These are phyloP conservation scores for Boletus tomentosulus DNA, from an alignment of 768 basidiomycete genomes.

Conservation along the genomic window DNA sequence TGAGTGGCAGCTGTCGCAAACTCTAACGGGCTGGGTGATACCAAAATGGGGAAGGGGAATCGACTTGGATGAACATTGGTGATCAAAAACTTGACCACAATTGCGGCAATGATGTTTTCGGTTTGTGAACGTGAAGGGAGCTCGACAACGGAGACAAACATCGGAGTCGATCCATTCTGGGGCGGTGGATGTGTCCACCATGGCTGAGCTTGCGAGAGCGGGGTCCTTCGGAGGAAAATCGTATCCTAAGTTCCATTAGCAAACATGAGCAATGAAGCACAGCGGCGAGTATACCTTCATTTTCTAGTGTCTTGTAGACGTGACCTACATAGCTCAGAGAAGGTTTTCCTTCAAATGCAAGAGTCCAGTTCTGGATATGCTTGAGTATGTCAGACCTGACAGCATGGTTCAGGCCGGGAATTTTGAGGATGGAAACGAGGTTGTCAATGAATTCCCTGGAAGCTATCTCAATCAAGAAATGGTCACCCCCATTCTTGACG, in stretches of 20 bases:
- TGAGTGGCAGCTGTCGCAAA: conserved; percentile 86
- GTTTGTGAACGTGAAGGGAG: conserved; percentile 90
- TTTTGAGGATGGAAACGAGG: conserved; percentile 81
- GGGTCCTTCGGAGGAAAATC: conserved; percentile 81
- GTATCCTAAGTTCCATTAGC: conserved; percentile 47
- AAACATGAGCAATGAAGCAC: background rate
- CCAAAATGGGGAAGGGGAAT: conserved; percentile 91
- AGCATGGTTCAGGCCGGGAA: conserved; percentile 70
- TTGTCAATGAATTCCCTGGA: conserved; percentile 94
- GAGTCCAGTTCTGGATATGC: conserved; percentile 89
- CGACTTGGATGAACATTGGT: conserved; percentile 81
- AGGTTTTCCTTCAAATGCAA: conserved; percentile 81
- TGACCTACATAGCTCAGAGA: conserved; percentile 70
- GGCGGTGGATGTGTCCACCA: conserved; percentile 88
- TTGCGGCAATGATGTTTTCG: conserved; percentile 98
- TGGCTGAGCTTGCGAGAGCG: conserved; percentile 64
- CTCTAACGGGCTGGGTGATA: conserved; percentile 86
- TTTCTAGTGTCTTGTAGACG: conserved; percentile 71
- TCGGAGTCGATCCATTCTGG: conserved; percentile 98
- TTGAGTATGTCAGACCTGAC: conserved; percentile 78
- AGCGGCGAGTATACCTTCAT: conserved; percentile 55
- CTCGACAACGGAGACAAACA: conserved; percentile 88
- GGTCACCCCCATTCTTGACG: conserved; percentile 96
- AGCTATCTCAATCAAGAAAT: conserved; percentile 78
- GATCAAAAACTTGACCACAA: conserved; percentile 96